These are phyloP conservation scores for Mortierella antarctica DNA, from an alignment of 192 early-diverging fungal species.

Conservation along the genomic window DNA sequence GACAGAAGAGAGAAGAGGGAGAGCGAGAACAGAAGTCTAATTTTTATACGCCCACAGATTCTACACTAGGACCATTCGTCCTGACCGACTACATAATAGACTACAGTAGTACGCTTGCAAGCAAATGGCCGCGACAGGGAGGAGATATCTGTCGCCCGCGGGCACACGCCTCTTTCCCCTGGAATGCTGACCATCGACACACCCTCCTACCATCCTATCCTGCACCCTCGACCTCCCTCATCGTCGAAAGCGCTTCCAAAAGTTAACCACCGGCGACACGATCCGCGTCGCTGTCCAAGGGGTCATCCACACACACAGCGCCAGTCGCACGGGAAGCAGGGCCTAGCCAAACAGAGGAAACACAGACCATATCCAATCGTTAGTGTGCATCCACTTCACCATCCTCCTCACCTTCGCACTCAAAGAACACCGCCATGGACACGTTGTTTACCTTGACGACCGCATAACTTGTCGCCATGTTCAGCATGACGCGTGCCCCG, in stretches of 20 bases:
- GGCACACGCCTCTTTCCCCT: too few relatives aligned
- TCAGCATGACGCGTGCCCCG: constrained; percentile 66
- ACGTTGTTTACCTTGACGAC: constrained; percentile 74
- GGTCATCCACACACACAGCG: constrained; percentile 64
- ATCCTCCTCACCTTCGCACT: background rate
- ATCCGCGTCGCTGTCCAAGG: constrained; percentile 64
- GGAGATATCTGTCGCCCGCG: too few relatives aligned
- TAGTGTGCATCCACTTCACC: background rate
- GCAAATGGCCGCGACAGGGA: too few relatives aligned
- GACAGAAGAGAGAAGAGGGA: background rate
- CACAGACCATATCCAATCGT: background rate
- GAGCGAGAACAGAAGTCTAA: background rate
- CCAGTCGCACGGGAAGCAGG: constrained; percentile 75
- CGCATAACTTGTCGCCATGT: constrained; percentile 84
- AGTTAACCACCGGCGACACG: constrained; percentile 55
- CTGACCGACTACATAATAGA: too few relatives aligned
- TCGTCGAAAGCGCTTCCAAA: constrained; percentile 26
- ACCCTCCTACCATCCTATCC: background rate
- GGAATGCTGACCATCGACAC: too few relatives aligned
- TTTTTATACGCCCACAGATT: background rate
- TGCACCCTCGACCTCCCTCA: constrained; percentile 20
- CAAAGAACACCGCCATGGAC: too few relatives aligned
- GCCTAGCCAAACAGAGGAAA: constrained; percentile 40
- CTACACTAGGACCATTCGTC: too few relatives aligned
- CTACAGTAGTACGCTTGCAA: too few relatives aligned